Evolutionary conservation across 78 protist species (phyloP), one percentile per base, ranked within the genome.

Genomic region (Dictyostelium intermedium): DNA sequence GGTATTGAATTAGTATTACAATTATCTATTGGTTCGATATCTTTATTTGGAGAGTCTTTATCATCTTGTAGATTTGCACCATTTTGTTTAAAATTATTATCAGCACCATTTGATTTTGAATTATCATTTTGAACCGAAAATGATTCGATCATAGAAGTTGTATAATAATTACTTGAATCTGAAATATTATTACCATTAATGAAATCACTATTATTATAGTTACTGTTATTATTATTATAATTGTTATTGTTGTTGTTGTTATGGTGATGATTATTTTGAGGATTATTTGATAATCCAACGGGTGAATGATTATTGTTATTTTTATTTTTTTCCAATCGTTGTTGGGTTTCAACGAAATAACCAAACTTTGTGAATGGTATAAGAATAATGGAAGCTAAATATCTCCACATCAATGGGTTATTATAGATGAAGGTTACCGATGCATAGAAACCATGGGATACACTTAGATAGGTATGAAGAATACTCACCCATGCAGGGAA

Each of bases 321-420:
- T 56, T 87, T 87, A 72, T 87, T 87, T 20, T 80, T 87, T 39
- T 87, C 85, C 41, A 79, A 66, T 14, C 50, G 11, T 25, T 63
- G 63, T 37, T 25, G 32, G 10, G 82, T 61, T 9, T 87, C 93
- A 16, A 66, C 5, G 50, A 37, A 87, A 53, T 53, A 79, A 23
- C 93, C 93, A 45, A 77, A 79, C 16, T 61, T 18, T 23, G 84
- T 66, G 50, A 87, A 87, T 1, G 39, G 13, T 9, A 14, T 16
- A 0, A 87, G 7, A 8, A 87, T n/a, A 0, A 61, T 87, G 0
- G 86, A n/a, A 16, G 45, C 93, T 35, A 87, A 70, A 35, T 76
- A 78, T 23, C 93, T 27, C 93, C 93, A 87, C 93, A 87, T 61
- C 56, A 87, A 30, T 66, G 93, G 93, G 79, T 87, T 87, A 47